A percentile compares a stretch with the other conserved stretches of the same genome.
phyloP scores from a whole-genome alignment of 768 basidiomycete species.

The Trametes coccinea region DNA sequence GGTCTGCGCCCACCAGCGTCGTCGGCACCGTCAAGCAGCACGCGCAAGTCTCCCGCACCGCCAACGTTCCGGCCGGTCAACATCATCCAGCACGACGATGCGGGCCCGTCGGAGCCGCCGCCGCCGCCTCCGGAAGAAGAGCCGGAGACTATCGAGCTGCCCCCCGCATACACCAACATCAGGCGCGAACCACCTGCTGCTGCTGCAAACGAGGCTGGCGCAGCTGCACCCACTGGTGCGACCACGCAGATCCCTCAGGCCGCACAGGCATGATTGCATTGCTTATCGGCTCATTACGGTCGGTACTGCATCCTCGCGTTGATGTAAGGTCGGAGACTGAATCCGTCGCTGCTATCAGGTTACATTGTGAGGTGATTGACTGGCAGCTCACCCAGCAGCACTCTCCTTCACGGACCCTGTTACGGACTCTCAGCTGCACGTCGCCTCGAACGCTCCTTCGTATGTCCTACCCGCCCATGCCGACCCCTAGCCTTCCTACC shows the following conservation, averaged over 20 bases:
- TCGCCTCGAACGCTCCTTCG: neutral
- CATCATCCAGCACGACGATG: conserved; percentile 84
- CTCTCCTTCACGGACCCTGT: neutral
- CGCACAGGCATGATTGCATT: neutral
- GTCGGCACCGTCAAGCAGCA: conserved; percentile 35
- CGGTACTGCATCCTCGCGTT: neutral
- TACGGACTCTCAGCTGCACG: neutral
- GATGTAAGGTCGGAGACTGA: neutral
- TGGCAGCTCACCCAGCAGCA: neutral
- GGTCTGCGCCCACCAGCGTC: conserved; percentile 21
- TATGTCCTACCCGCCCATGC: no score
- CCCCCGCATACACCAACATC: conserved; percentile 79
- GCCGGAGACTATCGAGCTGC: conserved; percentile 77
- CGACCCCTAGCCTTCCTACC: no score
- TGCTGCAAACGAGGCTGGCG: neutral
- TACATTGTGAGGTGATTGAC: neutral
- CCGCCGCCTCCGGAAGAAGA: conserved; percentile 45
- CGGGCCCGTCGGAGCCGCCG: conserved; percentile 52
- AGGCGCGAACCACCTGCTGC: conserved; percentile 8
- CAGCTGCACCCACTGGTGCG: neutral
- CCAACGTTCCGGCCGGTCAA: conserved; percentile 70
- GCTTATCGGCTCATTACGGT: neutral
- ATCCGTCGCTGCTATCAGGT: neutral
- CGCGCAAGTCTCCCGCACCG: conserved; percentile 47
- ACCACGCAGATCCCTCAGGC: neutral